phyloP scores from a whole-genome alignment of 768 basidiomycete species.

The Boletus sp. region DNA sequence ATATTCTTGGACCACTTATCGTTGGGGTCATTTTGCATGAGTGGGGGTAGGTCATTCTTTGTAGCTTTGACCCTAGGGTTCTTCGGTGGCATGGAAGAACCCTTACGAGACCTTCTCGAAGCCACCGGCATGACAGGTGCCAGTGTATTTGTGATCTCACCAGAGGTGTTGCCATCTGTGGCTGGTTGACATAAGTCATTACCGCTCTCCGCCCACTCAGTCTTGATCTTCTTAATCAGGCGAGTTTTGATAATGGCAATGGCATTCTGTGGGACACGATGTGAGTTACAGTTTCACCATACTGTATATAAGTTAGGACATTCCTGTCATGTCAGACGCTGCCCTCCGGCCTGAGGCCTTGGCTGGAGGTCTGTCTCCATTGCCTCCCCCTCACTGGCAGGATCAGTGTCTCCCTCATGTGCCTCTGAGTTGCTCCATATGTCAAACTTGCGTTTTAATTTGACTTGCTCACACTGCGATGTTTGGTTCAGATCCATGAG shows the following conservation, averaged over 20 bases:
- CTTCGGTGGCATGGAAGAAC: too few species aligned
- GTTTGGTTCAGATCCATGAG: not conserved
- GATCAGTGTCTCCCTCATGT: not conserved
- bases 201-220: not conserved
- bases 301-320: not conserved
- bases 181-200: not conserved
- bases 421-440: not conserved
- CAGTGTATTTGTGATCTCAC: not conserved
- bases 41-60: too few species aligned
- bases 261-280: too few species aligned
- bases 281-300: too few species aligned
- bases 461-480: not conserved
- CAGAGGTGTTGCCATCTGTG: not conserved
- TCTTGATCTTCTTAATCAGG: not conserved
- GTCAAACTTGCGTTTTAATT: not conserved
- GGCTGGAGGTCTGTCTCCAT: not conserved
- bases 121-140: too few species aligned
- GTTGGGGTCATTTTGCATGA: too few species aligned
- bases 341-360: not conserved
- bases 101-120: too few species aligned
- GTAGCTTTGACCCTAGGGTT: too few species aligned
- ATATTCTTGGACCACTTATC: too few species aligned
- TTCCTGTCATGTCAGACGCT: not conserved
- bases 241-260: not conserved
- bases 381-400: not conserved